These are phyloP conservation scores for Nakazawaea peltata DNA, from an alignment of 805 yeast genomes.

Conservation along the genomic window DNA sequence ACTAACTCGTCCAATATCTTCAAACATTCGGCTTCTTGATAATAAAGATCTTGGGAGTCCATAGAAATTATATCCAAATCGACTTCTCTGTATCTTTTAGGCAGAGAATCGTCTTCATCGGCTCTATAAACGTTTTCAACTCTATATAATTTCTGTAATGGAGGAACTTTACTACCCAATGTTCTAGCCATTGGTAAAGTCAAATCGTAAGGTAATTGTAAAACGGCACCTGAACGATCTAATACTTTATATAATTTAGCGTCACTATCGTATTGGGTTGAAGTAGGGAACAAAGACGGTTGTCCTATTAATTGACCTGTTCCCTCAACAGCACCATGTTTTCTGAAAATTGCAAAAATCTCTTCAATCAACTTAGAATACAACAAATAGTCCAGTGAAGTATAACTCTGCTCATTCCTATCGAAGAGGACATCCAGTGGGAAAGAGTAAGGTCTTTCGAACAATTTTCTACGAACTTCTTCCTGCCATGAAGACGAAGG, in stretches of 20 bases:
- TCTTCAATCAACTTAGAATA: constrained; percentile 53
- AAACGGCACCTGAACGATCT: constrained; percentile 79
- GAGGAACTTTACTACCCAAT: constrained; percentile 50
- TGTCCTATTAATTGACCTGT: constrained; percentile 38
- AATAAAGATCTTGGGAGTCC: constrained; percentile 32
- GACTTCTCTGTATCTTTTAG: constrained; percentile 70
- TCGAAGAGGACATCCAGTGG: constrained; percentile 86
- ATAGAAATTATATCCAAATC: constrained; percentile 74
- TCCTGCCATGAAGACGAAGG: constrained; percentile 93
- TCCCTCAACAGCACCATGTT: constrained; percentile 80
- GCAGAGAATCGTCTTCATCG: constrained; percentile 57
- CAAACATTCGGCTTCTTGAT: constrained; percentile 83
- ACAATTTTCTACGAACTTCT: constrained; percentile 81
- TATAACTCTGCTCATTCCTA: constrained; percentile 24
- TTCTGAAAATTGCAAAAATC: constrained; percentile 54
- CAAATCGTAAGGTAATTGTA: constrained; percentile 84
- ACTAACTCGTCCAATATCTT: constrained; percentile 75
- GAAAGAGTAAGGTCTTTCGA: constrained; percentile 75
- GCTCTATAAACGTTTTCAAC: constrained; percentile 81
- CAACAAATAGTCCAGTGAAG: constrained; percentile 42
- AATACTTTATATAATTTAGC: constrained; percentile 71
- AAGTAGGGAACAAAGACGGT: constrained; percentile 72
- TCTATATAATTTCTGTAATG: constrained; percentile 57
- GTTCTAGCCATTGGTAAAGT: constrained; percentile 85
- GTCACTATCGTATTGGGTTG: constrained; percentile 56